Conservation (phyloP, 1,139 yeast genomes). For the Yamadazyma blattariae region DNA sequence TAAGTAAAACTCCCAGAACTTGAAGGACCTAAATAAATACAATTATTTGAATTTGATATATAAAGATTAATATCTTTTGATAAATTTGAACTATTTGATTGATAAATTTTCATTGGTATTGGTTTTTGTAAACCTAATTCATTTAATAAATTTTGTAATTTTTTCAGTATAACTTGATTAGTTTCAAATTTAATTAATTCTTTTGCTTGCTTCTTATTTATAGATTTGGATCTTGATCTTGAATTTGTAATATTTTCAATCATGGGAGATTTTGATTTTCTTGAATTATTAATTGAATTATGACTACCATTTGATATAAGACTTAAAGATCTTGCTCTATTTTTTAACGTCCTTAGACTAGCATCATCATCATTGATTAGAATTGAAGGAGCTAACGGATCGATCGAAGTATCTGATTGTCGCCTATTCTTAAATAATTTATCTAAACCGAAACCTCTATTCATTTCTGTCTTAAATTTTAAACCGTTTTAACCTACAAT, state of each 20-base stretch:
- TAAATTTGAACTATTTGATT: constrained; percentile 14
- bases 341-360: constrained; percentile 7
- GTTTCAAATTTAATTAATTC: constrained; percentile 42
- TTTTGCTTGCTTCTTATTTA: constrained; percentile 30
- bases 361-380: constrained; percentile 7
- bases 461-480: constrained; percentile 8
- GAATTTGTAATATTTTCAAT: no score
- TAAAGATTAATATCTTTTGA: constrained; percentile 31
- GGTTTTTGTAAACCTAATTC: constrained; percentile 45
- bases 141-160: constrained; percentile 27
- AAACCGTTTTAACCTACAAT: no score
- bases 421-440: constrained; percentile 15
- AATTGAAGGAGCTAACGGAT: constrained; percentile 8
- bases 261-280: constrained; percentile 9
- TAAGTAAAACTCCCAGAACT: constrained; percentile 42
- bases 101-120: constrained; percentile 29
- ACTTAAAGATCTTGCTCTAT: constrained; percentile 16
- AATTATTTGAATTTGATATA: constrained; percentile 42
- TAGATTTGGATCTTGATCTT: constrained; percentile 19
- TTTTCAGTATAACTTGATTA: constrained; percentile 35
- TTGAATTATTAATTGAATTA: constrained; percentile 3
- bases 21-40: constrained; percentile 42
- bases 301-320: constrained; percentile 6
- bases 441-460: constrained; percentile 10
- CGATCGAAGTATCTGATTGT: constrained; percentile 15